Evolutionary conservation across 2,329 filamentous ascomycete species (phyloP).

Genomic region (Juglanconis sp.): DNA sequence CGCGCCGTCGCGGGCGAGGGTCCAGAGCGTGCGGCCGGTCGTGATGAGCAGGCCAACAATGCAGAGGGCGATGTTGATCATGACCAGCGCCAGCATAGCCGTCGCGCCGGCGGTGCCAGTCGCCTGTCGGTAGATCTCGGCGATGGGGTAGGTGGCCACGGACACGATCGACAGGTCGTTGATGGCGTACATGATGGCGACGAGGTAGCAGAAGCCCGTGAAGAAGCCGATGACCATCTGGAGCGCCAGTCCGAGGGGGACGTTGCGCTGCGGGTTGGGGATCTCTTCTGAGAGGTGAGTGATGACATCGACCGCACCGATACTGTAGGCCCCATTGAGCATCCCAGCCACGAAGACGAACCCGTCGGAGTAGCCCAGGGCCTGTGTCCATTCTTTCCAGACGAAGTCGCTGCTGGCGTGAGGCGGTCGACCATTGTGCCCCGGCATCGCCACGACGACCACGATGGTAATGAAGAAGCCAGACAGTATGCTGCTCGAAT

Average conservation of each 20-base stretch:
- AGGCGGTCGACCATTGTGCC: constrained; percentile 26
- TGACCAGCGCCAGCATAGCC: constrained; percentile 43
- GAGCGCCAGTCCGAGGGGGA: constrained; percentile 51
- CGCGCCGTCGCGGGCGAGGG: constrained; percentile 38
- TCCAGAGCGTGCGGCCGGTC: constrained; percentile 37
- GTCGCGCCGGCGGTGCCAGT: constrained; percentile 51
- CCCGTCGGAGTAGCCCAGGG: constrained; percentile 38
- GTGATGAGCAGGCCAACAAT: constrained; percentile 37
- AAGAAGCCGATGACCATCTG: constrained; percentile 49
- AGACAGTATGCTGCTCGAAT: constrained; percentile 36
- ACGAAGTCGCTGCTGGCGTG: constrained; percentile 36
- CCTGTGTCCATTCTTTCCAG: constrained; percentile 37
- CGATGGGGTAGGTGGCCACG: constrained; percentile 57
- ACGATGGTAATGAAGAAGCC: constrained; percentile 55
- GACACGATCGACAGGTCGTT: constrained; percentile 50
- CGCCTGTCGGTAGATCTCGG: constrained; percentile 62
- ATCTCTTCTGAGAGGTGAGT: constrained; percentile 66
- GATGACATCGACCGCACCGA: constrained; percentile 64
- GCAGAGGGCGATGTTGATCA: constrained; percentile 35
- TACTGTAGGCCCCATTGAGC: constrained; percentile 65
- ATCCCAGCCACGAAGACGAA: constrained; percentile 41
- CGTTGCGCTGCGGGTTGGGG: constrained; percentile 45
- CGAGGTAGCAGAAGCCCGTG: constrained; percentile 49
- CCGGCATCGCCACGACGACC: constrained; percentile 52
- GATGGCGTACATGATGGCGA: constrained; percentile 57